Percentiles rank a stretch among this genome's conserved stretches.
These are phyloP conservation scores for Salix arbutifolia DNA, from an alignment of 345 rosid genomes.

Conservation along the genomic window DNA sequence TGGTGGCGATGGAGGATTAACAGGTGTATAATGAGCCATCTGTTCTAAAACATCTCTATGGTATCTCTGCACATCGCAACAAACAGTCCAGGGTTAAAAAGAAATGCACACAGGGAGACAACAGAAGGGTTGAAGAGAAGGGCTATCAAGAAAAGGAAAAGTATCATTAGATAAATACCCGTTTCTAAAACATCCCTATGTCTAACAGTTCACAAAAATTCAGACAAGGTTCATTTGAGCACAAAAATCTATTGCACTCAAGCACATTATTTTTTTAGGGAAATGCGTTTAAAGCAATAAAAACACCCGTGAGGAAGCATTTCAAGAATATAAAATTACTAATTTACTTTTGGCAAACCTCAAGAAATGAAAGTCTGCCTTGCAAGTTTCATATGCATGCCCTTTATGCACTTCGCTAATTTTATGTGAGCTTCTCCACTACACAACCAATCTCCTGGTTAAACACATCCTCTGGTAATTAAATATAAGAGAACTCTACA, in stretches of 20 bases:
- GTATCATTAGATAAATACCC: neutral
- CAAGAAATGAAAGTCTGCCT: too few species aligned
- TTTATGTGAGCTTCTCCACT: neutral
- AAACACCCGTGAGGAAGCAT: neutral
- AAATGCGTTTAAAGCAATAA: neutral
- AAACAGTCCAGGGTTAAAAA: neutral
- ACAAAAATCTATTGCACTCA: neutral
- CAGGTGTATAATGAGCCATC: conserved; percentile 37
- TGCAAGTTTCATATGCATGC: too few species aligned
- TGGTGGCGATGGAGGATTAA: conserved; percentile 31
- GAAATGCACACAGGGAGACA: neutral
- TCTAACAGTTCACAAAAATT: neutral
- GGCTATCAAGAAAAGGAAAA: neutral
- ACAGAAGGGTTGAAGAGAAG: neutral
- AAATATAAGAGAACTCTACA: neutral
- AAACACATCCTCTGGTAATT: neutral
- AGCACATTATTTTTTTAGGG: neutral
- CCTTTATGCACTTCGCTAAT: too few species aligned
- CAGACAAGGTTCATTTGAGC: neutral
- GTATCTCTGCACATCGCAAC: conserved; percentile 55
- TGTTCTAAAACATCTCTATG: conserved; percentile 57
- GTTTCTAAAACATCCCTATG: neutral
- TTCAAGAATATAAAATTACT: neutral
- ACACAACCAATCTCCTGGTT: neutral
- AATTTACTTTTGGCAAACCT: neutral